Percentiles rank a stretch among this genome's conserved stretches.
Evolutionary conservation across 495 filamentous ascomycete genomes (phyloP).

Genomic region (Hypoxylon fragiforme): DNA sequence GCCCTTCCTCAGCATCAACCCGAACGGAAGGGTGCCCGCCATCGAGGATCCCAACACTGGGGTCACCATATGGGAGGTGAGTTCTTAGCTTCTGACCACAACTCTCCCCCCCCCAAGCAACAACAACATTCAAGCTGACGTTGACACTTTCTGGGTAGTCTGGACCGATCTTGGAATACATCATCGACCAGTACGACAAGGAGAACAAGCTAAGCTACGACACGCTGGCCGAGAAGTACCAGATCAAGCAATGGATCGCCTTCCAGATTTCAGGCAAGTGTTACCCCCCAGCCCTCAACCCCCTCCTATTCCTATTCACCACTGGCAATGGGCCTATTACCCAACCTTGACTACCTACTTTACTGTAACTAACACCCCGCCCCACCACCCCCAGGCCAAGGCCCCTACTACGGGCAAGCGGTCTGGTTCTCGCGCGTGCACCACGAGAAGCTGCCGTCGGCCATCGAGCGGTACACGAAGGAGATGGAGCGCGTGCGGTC

Average conservation of each 20-base stretch:
- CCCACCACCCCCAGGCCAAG: too few species aligned
- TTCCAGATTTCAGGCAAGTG: slow-evolving; percentile 47
- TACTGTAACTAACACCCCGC: too few species aligned
- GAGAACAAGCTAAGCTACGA: slow-evolving; percentile 57
- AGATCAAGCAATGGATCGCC: slow-evolving; percentile 50
- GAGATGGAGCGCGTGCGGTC: slow-evolving; percentile 49
- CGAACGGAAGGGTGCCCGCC: slow-evolving; percentile 65
- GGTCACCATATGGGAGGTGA: slow-evolving; percentile 64
- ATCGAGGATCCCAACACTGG: slow-evolving; percentile 58
- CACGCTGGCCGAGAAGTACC: slow-evolving; percentile 50
- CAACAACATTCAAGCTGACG: too few species aligned
- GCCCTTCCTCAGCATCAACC: slow-evolving; percentile 59
- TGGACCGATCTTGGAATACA: slow-evolving; percentile 67
- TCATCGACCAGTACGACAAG: slow-evolving; percentile 67
- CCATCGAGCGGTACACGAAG: slow-evolving; percentile 49
- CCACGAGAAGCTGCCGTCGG: slow-evolving; percentile 43
- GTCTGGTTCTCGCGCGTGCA: slow-evolving; percentile 45
- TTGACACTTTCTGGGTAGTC: slow-evolving; percentile 40
- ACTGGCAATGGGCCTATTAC: too few species aligned
- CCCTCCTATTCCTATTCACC: too few species aligned
- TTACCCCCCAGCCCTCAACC: too few species aligned
- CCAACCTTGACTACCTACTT: too few species aligned
- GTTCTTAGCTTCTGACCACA: neutral
- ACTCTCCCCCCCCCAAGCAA: neutral
- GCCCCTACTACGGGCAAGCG: slow-evolving; percentile 53